phyloP scores from a whole-genome alignment of 2,329 filamentous ascomycete species.

The Drechslerella dactyloides region DNA sequence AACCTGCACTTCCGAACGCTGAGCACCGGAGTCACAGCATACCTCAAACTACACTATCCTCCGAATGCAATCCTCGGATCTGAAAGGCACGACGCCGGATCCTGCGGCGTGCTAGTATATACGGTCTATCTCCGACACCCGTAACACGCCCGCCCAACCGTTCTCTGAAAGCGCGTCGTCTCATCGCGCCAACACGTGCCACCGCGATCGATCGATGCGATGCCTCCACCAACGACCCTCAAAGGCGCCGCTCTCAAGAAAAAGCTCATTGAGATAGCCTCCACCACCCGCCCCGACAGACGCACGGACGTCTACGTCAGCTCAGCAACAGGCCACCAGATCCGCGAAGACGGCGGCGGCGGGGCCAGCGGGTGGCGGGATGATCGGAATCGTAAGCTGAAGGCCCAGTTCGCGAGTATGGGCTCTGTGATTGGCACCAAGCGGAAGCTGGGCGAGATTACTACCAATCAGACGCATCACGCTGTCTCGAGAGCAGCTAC shows the following conservation, averaged over 20 bases:
- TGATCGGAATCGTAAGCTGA: slow-evolving; percentile 41
- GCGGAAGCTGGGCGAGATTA: slow-evolving; percentile 9
- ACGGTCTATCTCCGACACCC: too few species aligned
- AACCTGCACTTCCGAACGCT: not conserved
- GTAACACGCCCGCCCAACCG: too few species aligned
- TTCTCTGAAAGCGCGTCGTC: too few species aligned
- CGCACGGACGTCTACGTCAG: slow-evolving; percentile 36
- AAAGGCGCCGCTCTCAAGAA: slow-evolving; percentile 44
- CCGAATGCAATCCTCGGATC: too few species aligned
- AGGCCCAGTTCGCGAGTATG: slow-evolving; percentile 27
- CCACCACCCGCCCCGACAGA: slow-evolving; percentile 31
- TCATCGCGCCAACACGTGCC: slow-evolving; percentile 32
- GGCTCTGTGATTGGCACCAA: slow-evolving; percentile 33
- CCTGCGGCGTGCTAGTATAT: too few species aligned
- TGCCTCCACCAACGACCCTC: slow-evolving; percentile 20
- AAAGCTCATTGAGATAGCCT: slow-evolving; percentile 42
- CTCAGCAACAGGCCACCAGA: slow-evolving; percentile 46
- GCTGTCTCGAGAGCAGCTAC: not conserved
- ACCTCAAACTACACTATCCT: too few species aligned
- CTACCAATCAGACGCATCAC: slow-evolving; percentile 8
- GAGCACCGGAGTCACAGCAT: too few species aligned
- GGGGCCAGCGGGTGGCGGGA: slow-evolving; percentile 38
- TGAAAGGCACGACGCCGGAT: too few species aligned
- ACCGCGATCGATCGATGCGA: slow-evolving; percentile 29
- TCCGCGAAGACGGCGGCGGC: slow-evolving; percentile 33